Evolutionary conservation across 177 flowering plant genomes (phyloP).

Genomic region (Vitis hybrid): DNA sequence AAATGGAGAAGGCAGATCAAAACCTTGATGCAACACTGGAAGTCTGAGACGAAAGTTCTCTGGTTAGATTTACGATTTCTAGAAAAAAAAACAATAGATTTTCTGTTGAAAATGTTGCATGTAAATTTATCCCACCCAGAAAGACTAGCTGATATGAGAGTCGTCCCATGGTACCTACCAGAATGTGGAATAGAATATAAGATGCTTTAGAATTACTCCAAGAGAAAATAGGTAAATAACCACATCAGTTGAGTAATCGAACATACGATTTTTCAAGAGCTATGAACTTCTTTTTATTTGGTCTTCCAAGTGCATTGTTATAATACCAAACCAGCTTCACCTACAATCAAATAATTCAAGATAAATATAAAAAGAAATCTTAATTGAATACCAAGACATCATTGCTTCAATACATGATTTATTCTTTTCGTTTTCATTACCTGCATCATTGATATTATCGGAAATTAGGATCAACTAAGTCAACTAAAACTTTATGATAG

Average conservation of each 20-base stretch:
- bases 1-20: conserved; percentile 95
- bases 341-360: conserved; percentile 34
- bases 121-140: conserved; percentile 67
- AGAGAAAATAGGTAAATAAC: conserved; percentile 2
- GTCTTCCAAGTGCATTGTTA: conserved; percentile 97
- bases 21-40: conserved; percentile 85
- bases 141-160: conserved; percentile 91
- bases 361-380: not conserved
- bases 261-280: conserved; percentile 84
- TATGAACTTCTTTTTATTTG: conserved; percentile 89
- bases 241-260: conserved; percentile 4
- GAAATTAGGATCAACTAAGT: too few relatives aligned
- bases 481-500: too few relatives aligned
- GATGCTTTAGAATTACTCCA: not conserved
- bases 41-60: conserved; percentile 42
- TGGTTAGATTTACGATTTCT: not conserved
- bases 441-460: too few relatives aligned
- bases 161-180: conserved; percentile 94
- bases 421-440: too few relatives aligned
- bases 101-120: not conserved
- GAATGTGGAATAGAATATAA: conserved; percentile 8
- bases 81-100: too few relatives aligned
- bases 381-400: too few relatives aligned
- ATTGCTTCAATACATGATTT: too few relatives aligned
- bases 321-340: conserved; percentile 99